Evolutionary conservation across 345 rosid species (phyloP).

Genomic region (Eucalyptus fibrosa): DNA sequence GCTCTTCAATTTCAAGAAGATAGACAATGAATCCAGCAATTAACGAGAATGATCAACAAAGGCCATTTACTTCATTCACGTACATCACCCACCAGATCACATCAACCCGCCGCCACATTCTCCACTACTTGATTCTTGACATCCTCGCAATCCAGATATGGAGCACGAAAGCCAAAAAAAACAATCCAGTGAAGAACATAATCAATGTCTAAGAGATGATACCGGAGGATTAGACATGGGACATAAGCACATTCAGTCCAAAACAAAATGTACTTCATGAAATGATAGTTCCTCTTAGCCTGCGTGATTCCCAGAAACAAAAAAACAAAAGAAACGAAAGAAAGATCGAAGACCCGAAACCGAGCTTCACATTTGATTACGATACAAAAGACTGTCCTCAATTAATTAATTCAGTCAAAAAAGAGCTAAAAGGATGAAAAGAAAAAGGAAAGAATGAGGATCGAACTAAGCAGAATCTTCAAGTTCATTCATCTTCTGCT

Average conservation of each 20-base stretch:
- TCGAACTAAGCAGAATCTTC: slow-evolving; percentile 21
- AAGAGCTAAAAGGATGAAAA: neutral
- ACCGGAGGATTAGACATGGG: neutral
- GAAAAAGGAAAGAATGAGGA: neutral
- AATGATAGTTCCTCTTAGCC: neutral
- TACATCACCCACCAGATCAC: too few relatives aligned
- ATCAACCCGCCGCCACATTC: neutral
- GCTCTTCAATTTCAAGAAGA: too few relatives aligned
- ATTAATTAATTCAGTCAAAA: neutral
- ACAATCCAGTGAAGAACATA: neutral
- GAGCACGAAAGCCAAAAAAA: neutral
- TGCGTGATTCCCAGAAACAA: neutral
- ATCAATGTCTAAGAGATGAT: neutral
- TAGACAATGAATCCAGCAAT: neutral
- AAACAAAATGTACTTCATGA: neutral
- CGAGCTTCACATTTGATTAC: neutral
- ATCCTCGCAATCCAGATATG: neutral
- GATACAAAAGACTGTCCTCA: neutral
- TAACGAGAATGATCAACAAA: neutral
- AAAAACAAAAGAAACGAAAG: neutral
- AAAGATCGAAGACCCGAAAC: neutral
- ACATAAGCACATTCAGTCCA: neutral
- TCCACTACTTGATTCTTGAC: neutral
- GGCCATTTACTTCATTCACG: neutral
- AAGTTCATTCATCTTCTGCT: slow-evolving; percentile 25